A percentile compares a stretch with the other conserved stretches of the same genome.
These are phyloP conservation scores for Aspergillus sp. DNA, from an alignment of 2,329 filamentous ascomycete species.

Conservation along the genomic window DNA sequence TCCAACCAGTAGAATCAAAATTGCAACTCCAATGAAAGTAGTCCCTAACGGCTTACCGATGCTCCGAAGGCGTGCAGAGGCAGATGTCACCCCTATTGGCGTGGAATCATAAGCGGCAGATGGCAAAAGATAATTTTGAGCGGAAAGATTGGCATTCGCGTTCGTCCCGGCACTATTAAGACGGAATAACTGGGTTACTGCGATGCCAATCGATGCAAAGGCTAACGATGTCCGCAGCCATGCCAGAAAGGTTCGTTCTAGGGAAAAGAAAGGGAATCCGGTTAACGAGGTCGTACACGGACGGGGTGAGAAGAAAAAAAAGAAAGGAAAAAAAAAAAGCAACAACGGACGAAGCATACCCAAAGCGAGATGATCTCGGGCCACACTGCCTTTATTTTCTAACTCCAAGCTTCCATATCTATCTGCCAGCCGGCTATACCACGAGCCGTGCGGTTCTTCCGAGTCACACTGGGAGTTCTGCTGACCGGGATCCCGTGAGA, in stretches of 20 bases:
- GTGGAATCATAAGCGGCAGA: constrained; percentile 22
- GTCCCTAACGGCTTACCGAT: constrained; percentile 64
- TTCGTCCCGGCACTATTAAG: constrained; percentile 54
- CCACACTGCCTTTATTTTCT: constrained; percentile 67
- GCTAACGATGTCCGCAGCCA: constrained; percentile 67
- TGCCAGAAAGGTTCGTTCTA: constrained; percentile 68
- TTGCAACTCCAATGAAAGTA: constrained; percentile 63
- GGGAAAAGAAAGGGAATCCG: background rate
- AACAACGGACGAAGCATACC: constrained; percentile 44
- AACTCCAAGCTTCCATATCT: constrained; percentile 64
- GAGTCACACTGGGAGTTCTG: constrained; percentile 11
- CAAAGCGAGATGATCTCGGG: constrained; percentile 64
- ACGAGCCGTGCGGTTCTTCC: constrained; percentile 29
- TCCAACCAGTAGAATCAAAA: constrained; percentile 62
- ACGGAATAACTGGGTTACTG: constrained; percentile 66
- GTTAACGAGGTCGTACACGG: constrained; percentile 9
- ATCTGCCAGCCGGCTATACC: constrained; percentile 55
- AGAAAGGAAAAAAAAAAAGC: background rate
- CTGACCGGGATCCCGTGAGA: constrained; percentile 7
- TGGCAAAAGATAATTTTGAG: constrained; percentile 14
- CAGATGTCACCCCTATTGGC: constrained; percentile 18
- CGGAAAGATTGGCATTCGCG: constrained; percentile 17
- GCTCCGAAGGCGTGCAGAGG: constrained; percentile 44
- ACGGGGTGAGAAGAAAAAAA: background rate
- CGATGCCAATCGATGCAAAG: constrained; percentile 67